Evolutionary conservation across 2,329 filamentous ascomycete species (phyloP), one percentile per base, ranked within the genome.

Genomic region (Esteya vermicola): DNA sequence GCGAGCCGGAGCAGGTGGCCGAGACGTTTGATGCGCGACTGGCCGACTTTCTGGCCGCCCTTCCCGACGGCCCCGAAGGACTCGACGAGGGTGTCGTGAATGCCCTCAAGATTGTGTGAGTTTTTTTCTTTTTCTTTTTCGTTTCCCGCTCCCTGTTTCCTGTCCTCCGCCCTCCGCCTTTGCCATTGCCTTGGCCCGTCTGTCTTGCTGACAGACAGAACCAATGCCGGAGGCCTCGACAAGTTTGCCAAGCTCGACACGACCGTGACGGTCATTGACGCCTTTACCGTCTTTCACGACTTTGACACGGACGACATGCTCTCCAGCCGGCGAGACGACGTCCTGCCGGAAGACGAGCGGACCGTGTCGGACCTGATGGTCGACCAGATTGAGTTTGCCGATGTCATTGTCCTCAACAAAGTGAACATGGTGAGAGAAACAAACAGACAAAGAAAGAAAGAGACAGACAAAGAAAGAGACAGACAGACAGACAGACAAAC

Each of bases 321-420:
- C 0, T 78, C 76, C 1, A 68, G 75, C 19, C 68, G 80, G 2
- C 74, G 64, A 12, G 66, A 77, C 6, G 75, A 79, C 22, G 72
- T 78, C 2, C 63, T 71, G 6, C 54, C 72, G 0, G 80, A 85
- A 47, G 81, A 85, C 44, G 78, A 85, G 47, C 63, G 80, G 0
- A 84, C 78, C 0, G 79, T 85, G 3, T 82, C 78, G 1, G 79
- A 85, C 47, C 64, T 85, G 0, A 81, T 84, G 68, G 78, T 82
- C 0, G 80, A 85, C 48, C 80, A 85, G 50, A 81, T 85, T 43
- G 81, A 85, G 55, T 85, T 85, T 48, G 78, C 80, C 0, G 78
- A 85, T 47, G 78, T 84, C 7, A 67, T 85, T 13, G 65, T 84
- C 4, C 58, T 84, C 18, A 85, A 85, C 58, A 85, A 85, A 55